Percentiles rank a stretch among this genome's conserved stretches.
phyloP scores from a whole-genome alignment of 148 eudicot species.

The Nyssa sinensis region DNA sequence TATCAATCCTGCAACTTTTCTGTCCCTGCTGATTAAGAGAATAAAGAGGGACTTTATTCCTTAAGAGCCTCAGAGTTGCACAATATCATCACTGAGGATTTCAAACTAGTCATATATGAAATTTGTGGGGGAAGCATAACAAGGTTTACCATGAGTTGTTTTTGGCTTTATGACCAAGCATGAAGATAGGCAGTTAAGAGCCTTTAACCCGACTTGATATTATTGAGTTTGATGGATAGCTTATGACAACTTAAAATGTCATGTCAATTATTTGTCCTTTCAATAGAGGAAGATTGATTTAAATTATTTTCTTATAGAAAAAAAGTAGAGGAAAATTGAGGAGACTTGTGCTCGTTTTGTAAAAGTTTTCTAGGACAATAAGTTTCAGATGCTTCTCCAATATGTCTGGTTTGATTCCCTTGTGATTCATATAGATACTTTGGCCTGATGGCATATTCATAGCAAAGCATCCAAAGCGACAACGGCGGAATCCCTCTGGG shows the following conservation, averaged over 20 bases:
- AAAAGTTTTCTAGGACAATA: too few species aligned
- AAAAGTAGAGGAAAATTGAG: too few species aligned
- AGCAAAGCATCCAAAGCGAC: slow-evolving; percentile 87
- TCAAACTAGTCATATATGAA: too few species aligned
- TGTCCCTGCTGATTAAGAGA: too few species aligned
- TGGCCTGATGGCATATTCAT: slow-evolving; percentile 99
- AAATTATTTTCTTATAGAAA: too few species aligned
- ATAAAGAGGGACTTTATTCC: too few species aligned
- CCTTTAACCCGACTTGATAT: neutral
- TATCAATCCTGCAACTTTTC: too few species aligned
- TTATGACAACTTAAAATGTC: neutral
- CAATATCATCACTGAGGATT: too few species aligned
- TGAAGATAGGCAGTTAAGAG: neutral
- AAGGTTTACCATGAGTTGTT: neutral
- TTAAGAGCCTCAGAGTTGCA: too few species aligned
- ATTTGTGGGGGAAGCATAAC: too few species aligned
- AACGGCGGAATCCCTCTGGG: slow-evolving; percentile 44
- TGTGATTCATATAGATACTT: slow-evolving; percentile 55
- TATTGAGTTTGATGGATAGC: neutral
- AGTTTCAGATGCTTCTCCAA: neutral
- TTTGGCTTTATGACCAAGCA: neutral
- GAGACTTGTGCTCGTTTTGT: too few species aligned
- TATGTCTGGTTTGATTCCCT: slow-evolving; percentile 3
- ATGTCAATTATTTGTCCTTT: too few species aligned
- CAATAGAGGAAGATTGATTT: neutral